phyloP scores from a whole-genome alignment of 345 rosid genomes.

The Excoecaria agallocha region DNA sequence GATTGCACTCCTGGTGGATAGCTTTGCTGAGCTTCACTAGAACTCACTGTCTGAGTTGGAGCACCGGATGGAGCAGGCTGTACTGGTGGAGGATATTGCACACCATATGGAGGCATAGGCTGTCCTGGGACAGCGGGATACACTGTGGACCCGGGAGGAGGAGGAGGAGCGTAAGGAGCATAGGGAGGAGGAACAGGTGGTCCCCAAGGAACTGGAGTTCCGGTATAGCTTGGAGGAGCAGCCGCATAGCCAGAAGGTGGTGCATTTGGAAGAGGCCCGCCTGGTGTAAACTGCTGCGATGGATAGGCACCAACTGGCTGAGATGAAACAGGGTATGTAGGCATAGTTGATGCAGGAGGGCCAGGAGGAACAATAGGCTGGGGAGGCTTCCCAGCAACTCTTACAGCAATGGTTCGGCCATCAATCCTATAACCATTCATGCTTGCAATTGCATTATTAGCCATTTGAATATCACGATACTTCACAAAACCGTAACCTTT shows the following conservation, averaged over 20 bases:
- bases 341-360: constrained; percentile 58
- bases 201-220: constrained; percentile 81
- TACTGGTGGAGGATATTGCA: constrained; percentile 64
- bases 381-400: constrained; percentile 94
- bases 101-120: constrained; percentile 85
- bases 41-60: constrained; percentile 39
- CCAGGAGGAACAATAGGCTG: constrained; percentile 79
- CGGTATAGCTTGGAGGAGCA: constrained; percentile 29
- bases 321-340: constrained; percentile 57
- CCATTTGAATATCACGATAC: constrained; percentile 84
- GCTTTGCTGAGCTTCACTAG: constrained; percentile 71
- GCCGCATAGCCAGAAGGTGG: constrained; percentile 54
- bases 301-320: constrained; percentile 74
- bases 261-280: constrained; percentile 63
- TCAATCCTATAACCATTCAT: constrained; percentile 88
- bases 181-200: constrained; percentile 77
- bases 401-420: constrained; percentile 87
- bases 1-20: constrained; percentile 91
- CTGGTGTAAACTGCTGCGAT: constrained; percentile 65
- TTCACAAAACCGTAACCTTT: constrained; percentile 95
- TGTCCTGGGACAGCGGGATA: constrained; percentile 80
- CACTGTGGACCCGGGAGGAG: constrained; percentile 61
- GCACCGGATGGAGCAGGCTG: constrained; percentile 76
- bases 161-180: constrained; percentile 61
- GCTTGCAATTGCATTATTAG: constrained; percentile 69